Conservation (phyloP, 306 rosid genomes). For the Dalbergia oliveri region DNA sequence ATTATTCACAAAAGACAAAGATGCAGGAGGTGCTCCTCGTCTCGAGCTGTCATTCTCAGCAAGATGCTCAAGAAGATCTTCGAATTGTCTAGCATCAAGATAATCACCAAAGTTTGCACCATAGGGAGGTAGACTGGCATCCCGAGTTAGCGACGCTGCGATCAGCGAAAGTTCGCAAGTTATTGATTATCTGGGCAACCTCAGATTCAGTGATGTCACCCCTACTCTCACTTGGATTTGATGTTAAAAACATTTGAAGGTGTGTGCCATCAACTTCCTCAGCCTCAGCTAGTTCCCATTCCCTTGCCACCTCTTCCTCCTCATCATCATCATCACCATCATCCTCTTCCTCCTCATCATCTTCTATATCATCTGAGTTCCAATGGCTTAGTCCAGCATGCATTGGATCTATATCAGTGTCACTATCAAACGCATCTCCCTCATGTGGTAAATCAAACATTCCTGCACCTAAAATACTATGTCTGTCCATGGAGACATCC, state of each 20-base stretch:
- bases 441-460: constrained; percentile 58
- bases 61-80: constrained; percentile 78
- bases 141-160: constrained; percentile 5
- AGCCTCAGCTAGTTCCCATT: constrained; percentile 62
- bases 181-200: constrained; percentile 52
- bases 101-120: constrained; percentile 67
- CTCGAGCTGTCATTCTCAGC: constrained; percentile 78
- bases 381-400: constrained; percentile 77
- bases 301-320: constrained; percentile 59
- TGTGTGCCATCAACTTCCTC: constrained; percentile 63
- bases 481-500: constrained; percentile 79
- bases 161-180: neutral
- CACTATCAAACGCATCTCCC: constrained; percentile 68
- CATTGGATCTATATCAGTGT: constrained; percentile 97
- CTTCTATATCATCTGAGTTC: constrained; percentile 70
- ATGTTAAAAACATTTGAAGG: constrained; percentile 54
- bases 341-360: constrained; percentile 54
- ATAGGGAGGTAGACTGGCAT: constrained; percentile 54
- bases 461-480: constrained; percentile 71
- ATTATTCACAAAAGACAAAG: constrained; percentile 62
- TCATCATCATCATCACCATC: constrained; percentile 45
- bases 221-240: constrained; percentile 56
- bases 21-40: constrained; percentile 95
- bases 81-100: constrained; percentile 73
- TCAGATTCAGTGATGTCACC: constrained; percentile 56